Evolutionary conservation across 1,284 basidiomycete genomes (phyloP), one percentile per base, ranked within the genome.

Genomic region (Tilletia horrida): DNA sequence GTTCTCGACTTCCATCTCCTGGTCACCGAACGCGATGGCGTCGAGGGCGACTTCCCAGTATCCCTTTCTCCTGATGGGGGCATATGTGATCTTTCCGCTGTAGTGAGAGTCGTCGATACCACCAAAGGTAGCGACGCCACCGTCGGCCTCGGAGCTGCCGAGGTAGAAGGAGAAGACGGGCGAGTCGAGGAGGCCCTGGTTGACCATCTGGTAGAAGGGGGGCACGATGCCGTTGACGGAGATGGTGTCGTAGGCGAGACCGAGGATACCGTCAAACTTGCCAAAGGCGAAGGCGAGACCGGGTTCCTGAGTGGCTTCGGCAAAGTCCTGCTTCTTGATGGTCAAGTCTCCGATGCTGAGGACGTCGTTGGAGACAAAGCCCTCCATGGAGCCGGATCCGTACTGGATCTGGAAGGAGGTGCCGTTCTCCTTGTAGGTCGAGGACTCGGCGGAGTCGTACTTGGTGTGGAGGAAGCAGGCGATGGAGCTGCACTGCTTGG

Each of bases 391-490:
- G 31, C 96, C 96, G 45, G 92, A 92, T 14, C 96, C 96, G 82
- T 99, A 99, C 75, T 89, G 91, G 78, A 99, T 99, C 69, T 89
- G 88, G 82, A 99, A 98, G 14, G 87, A 85, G 67, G 92, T 86
- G 27, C 94, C 96, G 83, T 98, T 99, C 77, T 88, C 86, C 85
- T 92, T 91, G 88, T 96, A 90, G 0, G 93, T 89, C 0, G 89
- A 89, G 0, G 96, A 98, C 0, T 86, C 72, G 48, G 69, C 66
- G 18, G 27, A 35, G 78, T 97, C 90, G 83, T 97, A 98, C 86
- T 97, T 97, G 80, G 87, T 79, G 81, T 97, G 95, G 59, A 96
- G 86, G 90, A 98, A 98, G 85, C 96, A 99, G 29, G 96, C 94
- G 77, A 99, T 98, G 42, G 92, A 95, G 13, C 88, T 91, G 85